Evolutionary conservation across 2,329 filamentous ascomycete genomes (phyloP).

Genomic region (Hypoxylon sp.): DNA sequence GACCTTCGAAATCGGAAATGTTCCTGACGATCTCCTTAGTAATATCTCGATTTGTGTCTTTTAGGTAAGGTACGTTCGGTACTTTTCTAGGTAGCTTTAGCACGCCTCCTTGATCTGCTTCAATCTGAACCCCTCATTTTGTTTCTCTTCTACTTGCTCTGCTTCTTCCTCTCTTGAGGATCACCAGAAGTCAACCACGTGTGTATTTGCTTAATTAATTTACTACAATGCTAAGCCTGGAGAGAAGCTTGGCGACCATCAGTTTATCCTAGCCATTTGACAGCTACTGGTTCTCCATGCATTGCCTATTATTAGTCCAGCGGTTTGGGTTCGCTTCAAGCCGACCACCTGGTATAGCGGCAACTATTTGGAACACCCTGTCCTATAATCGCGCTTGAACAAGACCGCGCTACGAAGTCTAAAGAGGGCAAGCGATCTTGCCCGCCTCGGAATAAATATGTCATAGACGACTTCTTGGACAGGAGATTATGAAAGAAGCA

Average conservation of each 20-base stretch:
- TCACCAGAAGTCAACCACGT: slow-evolving; percentile 11
- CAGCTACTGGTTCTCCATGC: slow-evolving; percentile 30
- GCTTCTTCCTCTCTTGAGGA: slow-evolving; percentile 11
- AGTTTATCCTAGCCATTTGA: slow-evolving; percentile 17
- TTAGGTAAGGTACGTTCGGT: slow-evolving; percentile 18
- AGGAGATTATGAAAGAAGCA: slow-evolving; percentile 14
- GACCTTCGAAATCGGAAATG: slow-evolving; percentile 27
- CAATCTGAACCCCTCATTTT: slow-evolving; percentile 20
- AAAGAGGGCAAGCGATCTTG: slow-evolving; percentile 9
- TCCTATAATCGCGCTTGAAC: slow-evolving; percentile 26
- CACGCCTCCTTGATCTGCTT: slow-evolving; percentile 31
- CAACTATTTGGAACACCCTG: slow-evolving; percentile 16
- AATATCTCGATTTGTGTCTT: slow-evolving; percentile 23
- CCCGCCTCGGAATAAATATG: slow-evolving; percentile 12
- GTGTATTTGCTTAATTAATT: slow-evolving; percentile 5
- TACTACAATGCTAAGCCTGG: slow-evolving; percentile 23
- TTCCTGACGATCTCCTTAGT: slow-evolving; percentile 43
- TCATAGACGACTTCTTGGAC: slow-evolving; percentile 7
- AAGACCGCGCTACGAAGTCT: slow-evolving; percentile 6
- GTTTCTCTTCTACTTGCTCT: slow-evolving; percentile 16
- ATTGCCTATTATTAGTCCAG: slow-evolving; percentile 31
- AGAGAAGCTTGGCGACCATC: slow-evolving; percentile 30
- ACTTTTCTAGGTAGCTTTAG: slow-evolving; percentile 28
- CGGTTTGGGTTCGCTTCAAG: slow-evolving; percentile 2
- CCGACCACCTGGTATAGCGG: slow-evolving; percentile 23